Evolutionary conservation across 1,284 basidiomycete species (phyloP).

Genomic region (Leccinum pseudoinsigne): DNA sequence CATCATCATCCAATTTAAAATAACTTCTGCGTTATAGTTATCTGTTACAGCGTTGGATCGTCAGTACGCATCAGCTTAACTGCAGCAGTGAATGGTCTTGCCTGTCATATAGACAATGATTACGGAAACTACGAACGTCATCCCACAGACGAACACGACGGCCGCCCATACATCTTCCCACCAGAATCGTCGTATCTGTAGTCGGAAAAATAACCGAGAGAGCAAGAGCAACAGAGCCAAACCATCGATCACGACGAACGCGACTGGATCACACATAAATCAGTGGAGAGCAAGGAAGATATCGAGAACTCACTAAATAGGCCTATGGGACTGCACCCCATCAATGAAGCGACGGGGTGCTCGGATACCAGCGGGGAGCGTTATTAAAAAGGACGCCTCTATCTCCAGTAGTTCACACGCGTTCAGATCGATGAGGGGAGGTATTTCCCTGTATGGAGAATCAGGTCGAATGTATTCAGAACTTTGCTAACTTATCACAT

Average conservation of each 20-base stretch:
- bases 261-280: background rate
- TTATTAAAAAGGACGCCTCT: background rate
- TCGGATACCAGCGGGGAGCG: background rate
- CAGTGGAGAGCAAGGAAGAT: background rate
- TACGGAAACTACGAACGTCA: background rate
- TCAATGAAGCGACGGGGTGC: background rate
- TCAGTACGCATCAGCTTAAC: background rate
- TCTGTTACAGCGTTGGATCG: background rate
- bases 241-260: background rate
- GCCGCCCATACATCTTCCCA: conserved; percentile 26
- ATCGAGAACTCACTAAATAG: background rate
- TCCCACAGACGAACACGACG: background rate
- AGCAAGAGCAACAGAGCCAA: background rate
- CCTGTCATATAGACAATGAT: background rate
- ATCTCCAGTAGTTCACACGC: background rate
- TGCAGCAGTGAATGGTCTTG: background rate
- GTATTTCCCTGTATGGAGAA: background rate
- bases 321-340: background rate
- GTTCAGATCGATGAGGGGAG: background rate
- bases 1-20: background rate
- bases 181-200: conserved; percentile 14
- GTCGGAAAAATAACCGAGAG: conserved; percentile 16
- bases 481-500: background rate
- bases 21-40: background rate
- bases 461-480: background rate